Percentiles rank a stretch among this genome's conserved stretches.
Conservation (phyloP, 208 protist species). For the Leishmania turanica region DNA sequence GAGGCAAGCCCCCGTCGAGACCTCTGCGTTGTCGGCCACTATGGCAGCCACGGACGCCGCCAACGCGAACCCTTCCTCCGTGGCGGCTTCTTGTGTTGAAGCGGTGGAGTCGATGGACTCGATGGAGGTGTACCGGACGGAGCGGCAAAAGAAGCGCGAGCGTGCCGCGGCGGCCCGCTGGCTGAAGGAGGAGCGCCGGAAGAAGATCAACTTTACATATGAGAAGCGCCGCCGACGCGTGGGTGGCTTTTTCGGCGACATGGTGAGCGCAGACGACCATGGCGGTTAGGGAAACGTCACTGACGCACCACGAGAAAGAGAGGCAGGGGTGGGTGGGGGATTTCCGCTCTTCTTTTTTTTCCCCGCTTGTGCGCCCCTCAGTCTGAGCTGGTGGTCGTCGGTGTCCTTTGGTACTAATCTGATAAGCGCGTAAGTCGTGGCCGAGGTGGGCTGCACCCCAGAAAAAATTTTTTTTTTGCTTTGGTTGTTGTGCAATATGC, state of each 20-base stretch:
- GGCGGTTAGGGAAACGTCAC: constrained; percentile 7
- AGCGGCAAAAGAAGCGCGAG: constrained; percentile 70
- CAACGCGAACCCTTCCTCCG: not conserved
- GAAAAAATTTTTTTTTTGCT: not conserved
- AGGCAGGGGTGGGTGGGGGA: not conserved
- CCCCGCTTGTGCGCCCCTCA: not conserved
- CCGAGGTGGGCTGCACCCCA: not conserved
- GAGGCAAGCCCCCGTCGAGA: not conserved
- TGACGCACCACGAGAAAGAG: not conserved
- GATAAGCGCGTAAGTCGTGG: not conserved
- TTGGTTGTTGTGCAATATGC: not conserved
- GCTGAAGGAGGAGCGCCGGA: constrained; percentile 86
- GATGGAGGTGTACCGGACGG: constrained; percentile 54
- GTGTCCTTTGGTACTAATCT: not conserved
- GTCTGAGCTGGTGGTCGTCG: not conserved
- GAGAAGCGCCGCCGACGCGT: constrained; percentile 86
- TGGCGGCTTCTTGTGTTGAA: not conserved
- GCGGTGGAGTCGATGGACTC: constrained; percentile 11
- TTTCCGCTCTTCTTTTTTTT: not conserved
- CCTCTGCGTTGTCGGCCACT: not conserved
- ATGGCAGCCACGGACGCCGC: not conserved
- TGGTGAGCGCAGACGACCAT: constrained; percentile 32
- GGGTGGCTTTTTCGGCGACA: constrained; percentile 86
- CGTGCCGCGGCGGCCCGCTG: constrained; percentile 77
- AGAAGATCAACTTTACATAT: constrained; percentile 88